Percentiles rank a stretch among this genome's conserved stretches.
Evolutionary conservation across 1,284 basidiomycete genomes (phyloP).

Genomic region (Tetrapyrgos nigripes): DNA sequence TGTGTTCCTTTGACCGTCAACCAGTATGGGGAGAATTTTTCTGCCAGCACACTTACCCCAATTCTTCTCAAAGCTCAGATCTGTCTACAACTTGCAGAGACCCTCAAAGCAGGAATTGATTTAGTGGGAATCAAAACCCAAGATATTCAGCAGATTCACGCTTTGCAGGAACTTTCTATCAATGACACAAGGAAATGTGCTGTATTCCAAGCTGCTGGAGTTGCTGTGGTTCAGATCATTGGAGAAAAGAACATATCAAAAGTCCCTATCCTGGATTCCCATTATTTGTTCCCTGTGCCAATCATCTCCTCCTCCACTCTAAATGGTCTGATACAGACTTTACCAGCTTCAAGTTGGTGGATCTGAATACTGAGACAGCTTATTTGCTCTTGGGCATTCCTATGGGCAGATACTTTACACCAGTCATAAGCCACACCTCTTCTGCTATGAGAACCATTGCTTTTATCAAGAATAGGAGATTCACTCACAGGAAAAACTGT

Average conservation of each 20-base stretch:
- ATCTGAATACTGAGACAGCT: constrained; percentile 50
- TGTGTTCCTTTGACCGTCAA: constrained; percentile 61
- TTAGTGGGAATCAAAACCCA: constrained; percentile 58
- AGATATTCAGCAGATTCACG: constrained; percentile 59
- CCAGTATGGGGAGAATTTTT: constrained; percentile 53
- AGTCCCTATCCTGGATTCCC: constrained; percentile 62
- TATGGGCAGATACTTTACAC: constrained; percentile 67
- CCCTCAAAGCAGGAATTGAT: constrained; percentile 52
- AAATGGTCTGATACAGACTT: constrained; percentile 72
- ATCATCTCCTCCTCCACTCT: constrained; percentile 62
- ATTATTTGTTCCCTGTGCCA: constrained; percentile 59
- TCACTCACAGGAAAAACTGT: constrained; percentile 65
- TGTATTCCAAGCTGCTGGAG: constrained; percentile 62
- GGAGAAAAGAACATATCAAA: constrained; percentile 35
- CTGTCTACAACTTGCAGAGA: constrained; percentile 67
- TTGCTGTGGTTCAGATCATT: constrained; percentile 56
- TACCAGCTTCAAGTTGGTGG: constrained; percentile 68
- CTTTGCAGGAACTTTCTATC: constrained; percentile 64
- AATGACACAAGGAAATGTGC: constrained; percentile 56
- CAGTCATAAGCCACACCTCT: constrained; percentile 54
- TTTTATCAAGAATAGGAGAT: constrained; percentile 66
- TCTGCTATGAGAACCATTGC: constrained; percentile 57
- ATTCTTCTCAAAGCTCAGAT: constrained; percentile 68
- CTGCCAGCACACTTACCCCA: constrained; percentile 46
- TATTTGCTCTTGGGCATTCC: constrained; percentile 63